These are phyloP conservation scores for Aspergillus felis DNA, from an alignment of 2,329 filamentous ascomycete species.

Conservation along the genomic window DNA sequence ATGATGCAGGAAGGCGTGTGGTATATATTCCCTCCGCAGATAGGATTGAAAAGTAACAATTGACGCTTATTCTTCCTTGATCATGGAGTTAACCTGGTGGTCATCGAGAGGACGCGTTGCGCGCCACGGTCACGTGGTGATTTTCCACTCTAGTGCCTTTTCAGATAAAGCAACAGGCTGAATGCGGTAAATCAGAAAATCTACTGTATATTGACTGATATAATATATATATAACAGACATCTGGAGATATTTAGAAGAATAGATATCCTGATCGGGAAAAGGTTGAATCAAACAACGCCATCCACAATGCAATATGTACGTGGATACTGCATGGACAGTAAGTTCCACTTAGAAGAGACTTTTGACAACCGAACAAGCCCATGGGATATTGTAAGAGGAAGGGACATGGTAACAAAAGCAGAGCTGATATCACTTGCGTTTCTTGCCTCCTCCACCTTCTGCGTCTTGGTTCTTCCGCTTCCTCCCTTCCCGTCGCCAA, in stretches of 20 bases:
- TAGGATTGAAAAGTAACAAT: background rate
- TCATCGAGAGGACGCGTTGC: slow-evolving; percentile 24
- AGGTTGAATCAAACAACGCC: slow-evolving; percentile 11
- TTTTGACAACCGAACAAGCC: slow-evolving; percentile 15
- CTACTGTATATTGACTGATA: background rate
- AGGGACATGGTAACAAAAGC: slow-evolving; percentile 13
- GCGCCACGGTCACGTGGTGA: slow-evolving; percentile 31
- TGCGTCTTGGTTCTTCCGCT: slow-evolving; percentile 57
- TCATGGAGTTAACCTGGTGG: background rate
- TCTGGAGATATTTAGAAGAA: background rate
- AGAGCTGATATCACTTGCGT: slow-evolving; percentile 30
- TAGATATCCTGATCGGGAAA: background rate
- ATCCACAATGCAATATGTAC: slow-evolving; percentile 19
- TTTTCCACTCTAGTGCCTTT: background rate
- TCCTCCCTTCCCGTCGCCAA: slow-evolving; percentile 87
- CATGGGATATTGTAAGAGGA: slow-evolving; percentile 24
- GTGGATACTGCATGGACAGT: slow-evolving; percentile 16
- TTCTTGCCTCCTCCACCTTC: slow-evolving; percentile 49
- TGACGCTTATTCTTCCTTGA: background rate
- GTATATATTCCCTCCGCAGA: background rate
- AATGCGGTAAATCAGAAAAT: background rate
- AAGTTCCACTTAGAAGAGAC: slow-evolving; percentile 5
- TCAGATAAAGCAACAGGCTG: background rate
- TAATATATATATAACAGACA: background rate
- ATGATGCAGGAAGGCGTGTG: background rate